Percentiles rank a stretch among this genome's conserved stretches.
These are phyloP conservation scores for Prunus padus DNA, from an alignment of 306 rosid species.

Conservation along the genomic window DNA sequence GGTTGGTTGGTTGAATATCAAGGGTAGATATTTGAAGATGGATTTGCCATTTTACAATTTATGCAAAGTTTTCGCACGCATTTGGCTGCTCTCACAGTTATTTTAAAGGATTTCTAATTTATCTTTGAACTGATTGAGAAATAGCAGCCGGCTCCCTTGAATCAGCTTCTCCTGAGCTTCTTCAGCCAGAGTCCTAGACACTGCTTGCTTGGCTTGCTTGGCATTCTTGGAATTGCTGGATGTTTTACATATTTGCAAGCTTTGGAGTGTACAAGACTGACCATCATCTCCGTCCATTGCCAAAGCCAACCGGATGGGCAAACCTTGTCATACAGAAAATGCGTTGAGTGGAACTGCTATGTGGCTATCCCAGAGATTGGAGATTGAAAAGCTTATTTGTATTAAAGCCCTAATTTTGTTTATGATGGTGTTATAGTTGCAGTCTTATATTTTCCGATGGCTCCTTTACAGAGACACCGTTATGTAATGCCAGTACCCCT, in stretches of 20 bases:
- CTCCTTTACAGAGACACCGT: not conserved
- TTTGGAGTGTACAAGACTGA: not conserved
- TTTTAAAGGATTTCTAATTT: not conserved
- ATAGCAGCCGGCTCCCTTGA: not conserved
- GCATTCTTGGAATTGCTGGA: not conserved
- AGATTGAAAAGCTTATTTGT: constrained; percentile 3
- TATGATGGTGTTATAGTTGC: not conserved
- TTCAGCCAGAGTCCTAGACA: not conserved
- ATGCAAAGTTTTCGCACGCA: not conserved
- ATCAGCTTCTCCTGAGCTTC: not conserved
- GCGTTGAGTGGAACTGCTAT: not conserved
- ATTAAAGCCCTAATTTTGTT: not conserved
- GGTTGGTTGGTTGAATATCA: not conserved
- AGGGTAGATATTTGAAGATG: not conserved
- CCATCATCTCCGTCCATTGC: not conserved
- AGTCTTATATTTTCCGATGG: too few relatives aligned
- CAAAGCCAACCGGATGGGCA: not conserved
- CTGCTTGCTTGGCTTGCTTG: too few relatives aligned
- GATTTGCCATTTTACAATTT: not conserved
- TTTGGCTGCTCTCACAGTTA: not conserved
- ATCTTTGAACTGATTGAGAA: not conserved
- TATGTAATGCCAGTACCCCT: not conserved
- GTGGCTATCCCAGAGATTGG: not conserved
- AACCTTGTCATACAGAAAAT: not conserved
- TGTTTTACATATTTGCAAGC: not conserved